Conservation (phyloP, 2,329 filamentous ascomycete species). For the Colletotrichum gigasporum region DNA sequence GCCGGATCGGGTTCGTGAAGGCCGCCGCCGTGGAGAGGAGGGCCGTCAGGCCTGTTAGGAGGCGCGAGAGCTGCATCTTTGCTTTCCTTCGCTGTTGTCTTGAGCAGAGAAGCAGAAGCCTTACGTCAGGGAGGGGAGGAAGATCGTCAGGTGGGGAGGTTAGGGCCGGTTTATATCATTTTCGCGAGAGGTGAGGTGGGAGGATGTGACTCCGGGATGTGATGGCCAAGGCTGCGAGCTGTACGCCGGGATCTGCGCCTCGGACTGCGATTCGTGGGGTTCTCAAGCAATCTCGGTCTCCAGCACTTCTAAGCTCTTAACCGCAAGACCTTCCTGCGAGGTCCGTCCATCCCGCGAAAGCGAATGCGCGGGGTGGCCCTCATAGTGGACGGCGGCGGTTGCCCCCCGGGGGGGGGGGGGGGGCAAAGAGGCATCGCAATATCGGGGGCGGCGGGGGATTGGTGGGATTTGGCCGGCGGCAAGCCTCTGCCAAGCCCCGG, state of each 20-base stretch:
- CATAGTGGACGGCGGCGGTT: background rate
- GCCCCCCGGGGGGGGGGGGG: background rate
- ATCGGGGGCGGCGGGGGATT: constrained; percentile 10
- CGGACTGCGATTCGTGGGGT: too few species aligned
- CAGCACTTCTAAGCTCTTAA: background rate
- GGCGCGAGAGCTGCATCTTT: background rate
- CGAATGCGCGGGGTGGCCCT: background rate
- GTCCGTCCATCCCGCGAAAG: too few species aligned
- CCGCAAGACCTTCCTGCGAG: background rate
- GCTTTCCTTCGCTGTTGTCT: background rate
- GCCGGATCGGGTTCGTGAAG: constrained; percentile 62
- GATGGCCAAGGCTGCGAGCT: too few species aligned
- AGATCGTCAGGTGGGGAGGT: background rate
- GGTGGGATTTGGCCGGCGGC: too few species aligned
- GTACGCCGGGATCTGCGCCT: too few species aligned
- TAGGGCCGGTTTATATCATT: too few species aligned
- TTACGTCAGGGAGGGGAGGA: background rate
- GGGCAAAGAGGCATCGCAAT: background rate
- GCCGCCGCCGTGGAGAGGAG: constrained; percentile 35
- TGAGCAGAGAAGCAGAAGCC: background rate
- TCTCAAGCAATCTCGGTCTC: background rate
- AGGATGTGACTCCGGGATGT: too few species aligned
- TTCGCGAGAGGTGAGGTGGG: background rate
- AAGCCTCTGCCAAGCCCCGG: too few species aligned
- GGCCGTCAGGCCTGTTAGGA: constrained; percentile 28